Evolutionary conservation across 257 asterid species (phyloP).

Genomic region (Apocynum venetum): DNA sequence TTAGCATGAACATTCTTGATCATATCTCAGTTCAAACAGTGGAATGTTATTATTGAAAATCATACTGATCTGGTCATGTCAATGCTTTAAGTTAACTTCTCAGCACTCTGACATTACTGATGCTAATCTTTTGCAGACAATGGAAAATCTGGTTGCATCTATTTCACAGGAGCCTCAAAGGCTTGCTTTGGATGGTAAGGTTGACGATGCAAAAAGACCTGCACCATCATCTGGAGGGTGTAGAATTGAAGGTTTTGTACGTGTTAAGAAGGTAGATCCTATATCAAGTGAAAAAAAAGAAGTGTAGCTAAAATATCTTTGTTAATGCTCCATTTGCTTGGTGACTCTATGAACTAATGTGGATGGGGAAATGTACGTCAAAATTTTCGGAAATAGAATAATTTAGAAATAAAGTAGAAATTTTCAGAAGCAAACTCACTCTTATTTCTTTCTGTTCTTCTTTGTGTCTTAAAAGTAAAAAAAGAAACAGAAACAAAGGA

Average conservation of each 20-base stretch:
- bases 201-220: slow-evolving; percentile 63
- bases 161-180: slow-evolving; percentile 52
- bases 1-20: background rate
- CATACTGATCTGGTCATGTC: background rate
- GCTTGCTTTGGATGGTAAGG: slow-evolving; percentile 37
- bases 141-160: slow-evolving; percentile 82
- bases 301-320: background rate
- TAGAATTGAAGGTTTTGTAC: slow-evolving; percentile 92
- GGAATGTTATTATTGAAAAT: background rate
- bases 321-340: background rate
- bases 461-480: background rate
- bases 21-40: background rate
- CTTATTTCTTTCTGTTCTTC: background rate
- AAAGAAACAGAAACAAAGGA: background rate
- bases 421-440: background rate
- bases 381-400: background rate
- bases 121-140: slow-evolving; percentile 50
- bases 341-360: background rate
- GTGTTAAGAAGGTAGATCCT: slow-evolving; percentile 75
- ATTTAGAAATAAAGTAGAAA: background rate
- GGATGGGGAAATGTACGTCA: background rate
- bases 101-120: slow-evolving; percentile 5
- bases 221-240: slow-evolving; percentile 96
- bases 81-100: background rate
- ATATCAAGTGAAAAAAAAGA: background rate